These are phyloP conservation scores for Quercus variabilis DNA, from an alignment of 306 rosid species.

Conservation along the genomic window DNA sequence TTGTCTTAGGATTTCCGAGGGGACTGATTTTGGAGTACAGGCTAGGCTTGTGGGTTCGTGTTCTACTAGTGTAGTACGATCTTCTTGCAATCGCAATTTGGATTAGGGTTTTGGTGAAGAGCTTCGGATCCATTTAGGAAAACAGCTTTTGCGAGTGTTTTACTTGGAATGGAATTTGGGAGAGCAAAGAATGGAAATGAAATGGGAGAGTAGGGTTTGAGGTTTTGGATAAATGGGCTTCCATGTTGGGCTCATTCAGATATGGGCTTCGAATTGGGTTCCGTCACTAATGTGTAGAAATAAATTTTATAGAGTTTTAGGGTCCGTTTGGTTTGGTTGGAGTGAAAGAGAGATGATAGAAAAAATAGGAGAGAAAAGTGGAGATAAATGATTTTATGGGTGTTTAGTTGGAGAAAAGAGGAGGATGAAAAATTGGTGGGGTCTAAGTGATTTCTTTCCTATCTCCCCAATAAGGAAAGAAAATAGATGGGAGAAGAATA, in stretches of 20 bases:
- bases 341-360: fast-evolving
- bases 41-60: conserved; percentile 45
- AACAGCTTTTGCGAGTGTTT: background rate
- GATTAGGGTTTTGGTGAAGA: conserved; percentile 33
- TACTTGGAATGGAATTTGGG: background rate
- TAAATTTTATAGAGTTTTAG: too few relatives aligned
- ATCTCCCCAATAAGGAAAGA: too few relatives aligned
- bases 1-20: conserved; percentile 48
- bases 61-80: conserved; percentile 50
- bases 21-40: conserved; percentile 72
- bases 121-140: conserved; percentile 39
- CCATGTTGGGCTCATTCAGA: background rate
- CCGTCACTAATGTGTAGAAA: too few relatives aligned
- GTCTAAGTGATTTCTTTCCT: too few relatives aligned
- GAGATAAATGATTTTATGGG: too few relatives aligned
- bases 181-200: background rate
- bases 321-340: too few relatives aligned
- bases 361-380: too few relatives aligned
- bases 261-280: background rate
- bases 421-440: too few relatives aligned
- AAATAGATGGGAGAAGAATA: too few relatives aligned
- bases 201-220: background rate
- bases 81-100: conserved; percentile 29
- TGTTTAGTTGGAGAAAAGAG: too few relatives aligned
- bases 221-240: background rate